Evolutionary conservation across 257 asterid genomes (phyloP), one percentile per base, ranked within the genome.

Genomic region (Solanum pinnatisectum): DNA sequence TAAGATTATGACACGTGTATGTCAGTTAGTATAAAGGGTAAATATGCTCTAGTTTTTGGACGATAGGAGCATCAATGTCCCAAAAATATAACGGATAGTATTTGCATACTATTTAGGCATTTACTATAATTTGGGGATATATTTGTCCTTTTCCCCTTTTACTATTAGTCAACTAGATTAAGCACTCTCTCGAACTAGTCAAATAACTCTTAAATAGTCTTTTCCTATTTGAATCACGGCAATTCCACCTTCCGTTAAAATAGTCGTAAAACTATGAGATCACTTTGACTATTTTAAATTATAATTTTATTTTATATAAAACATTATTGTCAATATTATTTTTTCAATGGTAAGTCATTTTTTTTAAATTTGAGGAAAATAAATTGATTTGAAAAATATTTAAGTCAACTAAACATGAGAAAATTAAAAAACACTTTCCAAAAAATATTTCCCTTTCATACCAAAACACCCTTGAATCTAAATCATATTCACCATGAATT

Each of bases 41-140:
- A 52, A 16, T 52, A 52, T 6, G 63, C 9, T 52, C 4, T 52
- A 52, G 4, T 5, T 52, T 18, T 52, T 52, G 3, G 0, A 52
- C 0, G 1, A 3, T 3, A 52, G 0, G 0, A 23, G 3, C 23
- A 15, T 6, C 9, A 52, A 6, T 52, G 9, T 52, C 4, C 4
- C 63, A 16, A 52, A 16, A 52, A 0, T 52, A 16, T 16, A 1
- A 16, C 10, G 23, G 0, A 52, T 1, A 9, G 2, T 2, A 16
- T 52, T 6, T 16, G 4, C 10, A 52, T 52, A 16, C 0, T 10
- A 52, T 15, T 52, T 52, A 16, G 6, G 0, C 23, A 52, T 15
- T 52, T 52, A 16, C 10, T 18, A 16, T 52, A 52, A 0, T 16
- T 16, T 1, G 1, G 1, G 1, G 0, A 52, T 52, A 52, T 16